Conservation (phyloP, 1,284 basidiomycete species). For the Ustilago shanxiensis region DNA sequence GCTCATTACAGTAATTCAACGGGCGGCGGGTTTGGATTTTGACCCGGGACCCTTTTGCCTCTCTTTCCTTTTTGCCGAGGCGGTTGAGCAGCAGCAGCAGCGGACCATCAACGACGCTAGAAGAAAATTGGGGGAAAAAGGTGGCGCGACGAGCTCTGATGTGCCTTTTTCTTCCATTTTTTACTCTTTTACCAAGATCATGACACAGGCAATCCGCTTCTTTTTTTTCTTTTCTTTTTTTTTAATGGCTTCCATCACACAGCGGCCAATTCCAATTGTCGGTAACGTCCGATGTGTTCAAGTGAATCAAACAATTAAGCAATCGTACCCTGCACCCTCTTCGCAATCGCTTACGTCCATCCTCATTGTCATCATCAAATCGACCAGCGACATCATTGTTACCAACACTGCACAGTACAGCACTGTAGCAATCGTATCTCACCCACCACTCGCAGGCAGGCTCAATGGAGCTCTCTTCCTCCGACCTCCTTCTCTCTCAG, state of each 20-base stretch:
- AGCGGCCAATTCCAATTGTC: neutral
- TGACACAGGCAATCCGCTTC: neutral
- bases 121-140: neutral
- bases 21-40: no score
- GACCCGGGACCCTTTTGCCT: neutral
- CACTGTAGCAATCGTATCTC: neutral
- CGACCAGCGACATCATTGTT: neutral
- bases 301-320: no score
- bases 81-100: neutral
- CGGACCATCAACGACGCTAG: no score
- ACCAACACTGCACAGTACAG: neutral
- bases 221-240: neutral
- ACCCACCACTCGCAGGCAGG: neutral
- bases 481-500: neutral
- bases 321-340: neutral
- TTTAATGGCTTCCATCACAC: neutral
- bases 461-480: constrained; percentile 9
- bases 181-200: constrained; percentile 2
- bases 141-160: constrained; percentile 1
- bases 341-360: neutral
- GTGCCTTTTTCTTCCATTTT: neutral
- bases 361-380: neutral
- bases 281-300: neutral
- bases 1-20: no score
- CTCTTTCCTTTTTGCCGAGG: neutral